Conservation (phyloP, 1,284 basidiomycete species). For the Exsudoporus floridanus region DNA sequence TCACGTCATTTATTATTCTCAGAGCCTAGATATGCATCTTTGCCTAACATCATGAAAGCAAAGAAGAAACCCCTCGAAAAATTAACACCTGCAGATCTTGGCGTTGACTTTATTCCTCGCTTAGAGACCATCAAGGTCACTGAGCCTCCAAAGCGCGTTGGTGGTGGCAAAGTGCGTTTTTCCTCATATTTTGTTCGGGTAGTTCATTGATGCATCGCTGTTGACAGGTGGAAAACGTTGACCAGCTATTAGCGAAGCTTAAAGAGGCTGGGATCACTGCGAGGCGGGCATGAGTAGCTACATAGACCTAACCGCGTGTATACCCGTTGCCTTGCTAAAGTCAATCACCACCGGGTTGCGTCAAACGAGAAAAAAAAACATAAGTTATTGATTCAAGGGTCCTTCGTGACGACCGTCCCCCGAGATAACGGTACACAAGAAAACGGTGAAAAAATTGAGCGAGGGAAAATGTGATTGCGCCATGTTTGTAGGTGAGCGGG, state of each 20-base stretch:
- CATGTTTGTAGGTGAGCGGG: conserved; percentile 7
- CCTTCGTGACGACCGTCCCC: conserved; percentile 5
- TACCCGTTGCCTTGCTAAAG: conserved; percentile 1
- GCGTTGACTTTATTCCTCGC: conserved; percentile 77
- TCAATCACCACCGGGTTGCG: background rate
- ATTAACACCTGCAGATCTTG: conserved; percentile 77
- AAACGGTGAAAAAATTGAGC: conserved; percentile 1
- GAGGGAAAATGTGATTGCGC: conserved; percentile 10
- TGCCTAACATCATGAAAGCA: conserved; percentile 98
- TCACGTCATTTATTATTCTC: background rate
- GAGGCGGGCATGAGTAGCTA: conserved; percentile 29
- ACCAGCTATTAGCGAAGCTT: conserved; percentile 87
- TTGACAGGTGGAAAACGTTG: conserved; percentile 73
- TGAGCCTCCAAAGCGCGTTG: conserved; percentile 89
- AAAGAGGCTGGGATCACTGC: conserved; percentile 83
- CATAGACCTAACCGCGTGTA: background rate
- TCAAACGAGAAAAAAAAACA: too few species aligned
- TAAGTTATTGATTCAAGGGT: conserved; percentile 23
- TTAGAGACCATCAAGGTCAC: conserved; percentile 89
- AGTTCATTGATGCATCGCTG: background rate
- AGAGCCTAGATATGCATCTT: conserved; percentile 93
- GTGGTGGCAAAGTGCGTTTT: conserved; percentile 79
- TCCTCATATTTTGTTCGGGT: background rate
- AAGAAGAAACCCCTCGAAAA: conserved; percentile 98
- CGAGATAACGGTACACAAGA: conserved; percentile 18